phyloP scores from a whole-genome alignment of 2,329 filamentous ascomycete species.

The Endothia cerciana region DNA sequence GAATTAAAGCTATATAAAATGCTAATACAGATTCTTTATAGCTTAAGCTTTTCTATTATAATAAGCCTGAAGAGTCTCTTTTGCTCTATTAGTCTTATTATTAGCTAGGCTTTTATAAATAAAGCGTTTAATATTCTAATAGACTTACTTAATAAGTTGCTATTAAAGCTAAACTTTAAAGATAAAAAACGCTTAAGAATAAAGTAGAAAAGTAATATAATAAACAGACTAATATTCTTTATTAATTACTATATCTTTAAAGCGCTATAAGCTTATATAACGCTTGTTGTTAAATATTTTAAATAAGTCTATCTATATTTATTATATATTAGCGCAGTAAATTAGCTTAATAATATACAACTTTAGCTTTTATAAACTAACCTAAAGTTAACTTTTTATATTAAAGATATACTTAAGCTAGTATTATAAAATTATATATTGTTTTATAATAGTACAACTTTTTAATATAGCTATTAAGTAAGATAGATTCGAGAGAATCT shows the following conservation, averaged over 20 bases:
- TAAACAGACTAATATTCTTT: neutral
- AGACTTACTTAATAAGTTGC: neutral
- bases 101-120: neutral
- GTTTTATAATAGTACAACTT: neutral
- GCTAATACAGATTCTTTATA: too few species aligned
- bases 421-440: slow-evolving; percentile 11
- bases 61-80: neutral
- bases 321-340: slow-evolving; percentile 6
- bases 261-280: neutral
- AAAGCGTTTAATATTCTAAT: neutral
- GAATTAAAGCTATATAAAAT: too few species aligned
- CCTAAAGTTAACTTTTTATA: neutral
- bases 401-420: neutral
- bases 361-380: neutral
- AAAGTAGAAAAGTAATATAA: neutral
- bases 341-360: slow-evolving; percentile 1
- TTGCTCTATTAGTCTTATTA: neutral
- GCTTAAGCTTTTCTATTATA: too few species aligned
- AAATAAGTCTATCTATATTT: neutral
- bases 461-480: slow-evolving; percentile 7
- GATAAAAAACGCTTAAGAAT: neutral
- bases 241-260: neutral
- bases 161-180: neutral
- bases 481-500: slow-evolving; percentile 4
- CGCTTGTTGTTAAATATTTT: neutral